Conservation (phyloP, 305 asterid genomes). For the Fraxinus platypoda region DNA sequence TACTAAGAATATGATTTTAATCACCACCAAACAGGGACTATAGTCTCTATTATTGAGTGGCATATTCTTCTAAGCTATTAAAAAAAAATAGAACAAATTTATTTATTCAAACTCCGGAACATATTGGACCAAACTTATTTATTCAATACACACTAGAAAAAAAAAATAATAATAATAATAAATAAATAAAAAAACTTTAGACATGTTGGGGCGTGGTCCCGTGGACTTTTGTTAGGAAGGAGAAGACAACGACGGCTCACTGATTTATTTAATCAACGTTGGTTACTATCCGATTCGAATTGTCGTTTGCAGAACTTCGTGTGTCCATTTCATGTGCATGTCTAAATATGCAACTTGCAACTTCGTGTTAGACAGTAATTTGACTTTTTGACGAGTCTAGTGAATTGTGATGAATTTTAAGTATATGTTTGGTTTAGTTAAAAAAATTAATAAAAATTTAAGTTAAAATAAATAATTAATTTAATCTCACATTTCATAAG, state of each 20-base stretch:
- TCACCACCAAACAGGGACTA: too few relatives aligned
- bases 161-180: too few relatives aligned
- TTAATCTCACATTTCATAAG: too few relatives aligned
- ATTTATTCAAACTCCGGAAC: neutral
- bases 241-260: conserved; percentile 41
- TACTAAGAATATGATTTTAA: too few relatives aligned
- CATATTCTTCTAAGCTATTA: too few relatives aligned
- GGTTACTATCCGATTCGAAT: neutral
- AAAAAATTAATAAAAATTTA: too few relatives aligned
- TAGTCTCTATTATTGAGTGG: too few relatives aligned
- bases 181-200: neutral
- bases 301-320: neutral
- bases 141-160: too few relatives aligned
- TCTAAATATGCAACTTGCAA: neutral
- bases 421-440: too few relatives aligned
- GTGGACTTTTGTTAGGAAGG: conserved; percentile 25
- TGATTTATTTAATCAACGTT: conserved; percentile 47
- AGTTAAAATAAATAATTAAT: too few relatives aligned
- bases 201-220: conserved; percentile 40
- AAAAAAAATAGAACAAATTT: too few relatives aligned
- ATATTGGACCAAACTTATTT: neutral
- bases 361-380: neutral
- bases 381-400: neutral
- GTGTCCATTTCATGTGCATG: neutral
- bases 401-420: too few relatives aligned